Percentiles rank a stretch among this genome's conserved stretches.
Conservation (phyloP, 805 yeast species). For the Wickerhamomyces pijperi region DNA sequence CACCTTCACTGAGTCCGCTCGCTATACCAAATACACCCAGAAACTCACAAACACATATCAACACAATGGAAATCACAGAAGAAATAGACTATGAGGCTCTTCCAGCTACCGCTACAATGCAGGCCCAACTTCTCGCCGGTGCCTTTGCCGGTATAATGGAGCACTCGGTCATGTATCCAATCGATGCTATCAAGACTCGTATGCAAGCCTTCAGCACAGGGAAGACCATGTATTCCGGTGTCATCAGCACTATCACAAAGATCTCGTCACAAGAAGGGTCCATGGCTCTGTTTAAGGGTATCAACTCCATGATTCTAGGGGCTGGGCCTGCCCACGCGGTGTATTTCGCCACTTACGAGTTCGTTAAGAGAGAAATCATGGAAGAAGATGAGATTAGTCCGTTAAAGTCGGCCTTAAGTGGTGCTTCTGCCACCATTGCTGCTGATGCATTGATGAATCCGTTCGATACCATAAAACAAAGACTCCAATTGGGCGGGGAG, state of each 20-base stretch:
- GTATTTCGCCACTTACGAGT: slow-evolving; percentile 89
- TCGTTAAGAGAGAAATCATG: slow-evolving; percentile 33
- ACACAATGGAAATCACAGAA: neutral
- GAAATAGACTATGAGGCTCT: slow-evolving; percentile 86
- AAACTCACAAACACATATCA: neutral
- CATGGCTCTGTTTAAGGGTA: slow-evolving; percentile 84
- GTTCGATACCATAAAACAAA: slow-evolving; percentile 87
- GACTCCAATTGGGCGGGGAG: slow-evolving; percentile 58
- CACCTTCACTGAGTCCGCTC: no score
- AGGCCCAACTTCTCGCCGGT: slow-evolving; percentile 82
- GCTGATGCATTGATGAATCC: slow-evolving; percentile 97
- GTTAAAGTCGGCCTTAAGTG: slow-evolving; percentile 74
- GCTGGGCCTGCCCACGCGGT: slow-evolving; percentile 99
- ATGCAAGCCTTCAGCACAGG: slow-evolving; percentile 44
- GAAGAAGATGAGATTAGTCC: slow-evolving; percentile 47
- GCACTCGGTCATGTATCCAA: slow-evolving; percentile 93
- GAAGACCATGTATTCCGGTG: slow-evolving; percentile 23
- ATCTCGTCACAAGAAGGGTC: slow-evolving; percentile 88
- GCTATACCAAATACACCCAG: no score
- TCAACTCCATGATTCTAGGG: slow-evolving; percentile 82
- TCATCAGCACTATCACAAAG: slow-evolving; percentile 57
- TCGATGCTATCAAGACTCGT: slow-evolving; percentile 92
- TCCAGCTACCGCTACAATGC: slow-evolving; percentile 74
- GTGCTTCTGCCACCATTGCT: slow-evolving; percentile 85
- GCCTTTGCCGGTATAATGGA: slow-evolving; percentile 99